These are phyloP conservation scores for Globisporangium emineosum DNA, from an alignment of 352 stramenopile genomes.

Conservation along the genomic window DNA sequence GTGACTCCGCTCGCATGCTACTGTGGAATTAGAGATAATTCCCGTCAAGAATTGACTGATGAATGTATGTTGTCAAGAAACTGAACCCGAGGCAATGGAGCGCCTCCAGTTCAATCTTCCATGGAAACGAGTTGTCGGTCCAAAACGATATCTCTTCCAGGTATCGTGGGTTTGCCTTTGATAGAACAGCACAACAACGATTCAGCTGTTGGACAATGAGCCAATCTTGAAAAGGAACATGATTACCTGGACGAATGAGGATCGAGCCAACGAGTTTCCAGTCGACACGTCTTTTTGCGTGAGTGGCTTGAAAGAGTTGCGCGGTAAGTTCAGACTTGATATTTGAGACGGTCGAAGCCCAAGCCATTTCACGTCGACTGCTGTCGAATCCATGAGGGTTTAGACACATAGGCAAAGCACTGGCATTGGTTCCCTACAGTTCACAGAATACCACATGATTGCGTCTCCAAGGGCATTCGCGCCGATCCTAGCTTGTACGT, in stretches of 20 bases:
- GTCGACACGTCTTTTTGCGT: constrained; percentile 50
- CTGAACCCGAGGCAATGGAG: constrained; percentile 75
- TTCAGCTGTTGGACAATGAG: too few species aligned
- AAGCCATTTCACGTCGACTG: constrained; percentile 89
- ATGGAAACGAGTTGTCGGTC: constrained; percentile 35
- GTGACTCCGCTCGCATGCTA: not conserved
- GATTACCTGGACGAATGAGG: constrained; percentile 63
- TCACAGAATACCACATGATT: constrained; percentile 40
- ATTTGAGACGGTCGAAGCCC: constrained; percentile 87
- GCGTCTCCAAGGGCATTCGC: constrained; percentile 76
- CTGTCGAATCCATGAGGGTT: constrained; percentile 18
- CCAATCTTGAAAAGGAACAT: not conserved
- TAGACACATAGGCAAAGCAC: constrained; percentile 1
- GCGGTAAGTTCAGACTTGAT: constrained; percentile 40
- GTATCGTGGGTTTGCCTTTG: constrained; percentile 51
- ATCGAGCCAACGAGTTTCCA: constrained; percentile 36
- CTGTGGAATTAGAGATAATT: constrained; percentile 32
- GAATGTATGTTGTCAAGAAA: constrained; percentile 62
- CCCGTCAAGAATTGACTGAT: constrained; percentile 36
- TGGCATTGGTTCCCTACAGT: too few species aligned
- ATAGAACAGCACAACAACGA: not conserved
- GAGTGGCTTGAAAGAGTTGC: constrained; percentile 52
- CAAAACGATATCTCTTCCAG: constrained; percentile 54
- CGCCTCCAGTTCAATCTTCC: constrained; percentile 82
- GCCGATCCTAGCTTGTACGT: constrained; percentile 89